Percentiles rank a stretch among this genome's conserved stretches.
Conservation (phyloP, 2,329 filamentous ascomycete genomes). For the Zymoseptoria pseudotritici region DNA sequence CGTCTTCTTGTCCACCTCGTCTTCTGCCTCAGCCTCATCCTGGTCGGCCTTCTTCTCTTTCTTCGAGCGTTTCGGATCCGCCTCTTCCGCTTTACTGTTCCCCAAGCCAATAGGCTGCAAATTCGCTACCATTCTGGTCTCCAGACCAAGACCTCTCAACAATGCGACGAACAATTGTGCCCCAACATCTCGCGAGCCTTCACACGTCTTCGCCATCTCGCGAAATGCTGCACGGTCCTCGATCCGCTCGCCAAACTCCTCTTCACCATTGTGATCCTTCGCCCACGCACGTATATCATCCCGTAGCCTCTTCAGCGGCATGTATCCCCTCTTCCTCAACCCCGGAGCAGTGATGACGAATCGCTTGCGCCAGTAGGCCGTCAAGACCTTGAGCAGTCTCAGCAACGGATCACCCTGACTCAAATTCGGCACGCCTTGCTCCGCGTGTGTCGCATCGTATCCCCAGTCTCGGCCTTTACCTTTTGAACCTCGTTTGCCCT, state of each 20-base stretch:
- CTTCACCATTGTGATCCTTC: conserved; percentile 53
- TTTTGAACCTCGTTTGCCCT: conserved; percentile 34
- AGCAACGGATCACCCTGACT: conserved; percentile 77
- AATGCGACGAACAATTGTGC: conserved; percentile 86
- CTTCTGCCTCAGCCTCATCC: conserved; percentile 3
- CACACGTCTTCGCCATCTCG: conserved; percentile 57
- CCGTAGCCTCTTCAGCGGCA: conserved; percentile 66
- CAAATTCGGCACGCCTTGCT: conserved; percentile 65
- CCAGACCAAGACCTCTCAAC: conserved; percentile 69
- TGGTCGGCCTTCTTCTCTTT: conserved; percentile 18
- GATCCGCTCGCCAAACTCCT: conserved; percentile 70
- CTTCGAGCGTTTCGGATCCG: conserved; percentile 43
- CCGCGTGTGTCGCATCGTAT: conserved; percentile 58
- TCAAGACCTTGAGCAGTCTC: conserved; percentile 65
- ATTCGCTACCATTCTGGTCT: conserved; percentile 75
- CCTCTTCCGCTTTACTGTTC: conserved; percentile 81
- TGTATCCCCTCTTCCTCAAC: conserved; percentile 83
- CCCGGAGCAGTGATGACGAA: conserved; percentile 73
- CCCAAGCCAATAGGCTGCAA: conserved; percentile 84
- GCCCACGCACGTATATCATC: conserved; percentile 65
- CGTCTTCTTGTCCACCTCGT: conserved; percentile 7
- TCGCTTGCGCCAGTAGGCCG: conserved; percentile 79
- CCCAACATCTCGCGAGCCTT: conserved; percentile 80
- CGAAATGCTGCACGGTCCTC: conserved; percentile 61
- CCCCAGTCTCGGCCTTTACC: conserved; percentile 62